Conservation (phyloP, 345 rosid species). For the Bretschneidera sinensis region DNA sequence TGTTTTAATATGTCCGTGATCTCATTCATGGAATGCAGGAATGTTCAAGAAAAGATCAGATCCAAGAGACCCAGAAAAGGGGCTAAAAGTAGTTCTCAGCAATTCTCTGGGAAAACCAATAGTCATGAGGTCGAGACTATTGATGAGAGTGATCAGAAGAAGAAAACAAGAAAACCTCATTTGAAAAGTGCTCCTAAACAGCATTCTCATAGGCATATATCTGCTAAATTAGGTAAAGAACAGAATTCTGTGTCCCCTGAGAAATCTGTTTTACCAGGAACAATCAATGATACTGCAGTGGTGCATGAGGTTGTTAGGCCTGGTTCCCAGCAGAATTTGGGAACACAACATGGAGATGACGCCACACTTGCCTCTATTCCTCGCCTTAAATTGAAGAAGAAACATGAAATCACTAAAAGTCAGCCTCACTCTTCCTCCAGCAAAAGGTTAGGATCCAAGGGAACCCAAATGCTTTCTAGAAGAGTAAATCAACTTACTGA, state of each 20-base stretch:
- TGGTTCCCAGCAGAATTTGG: not conserved
- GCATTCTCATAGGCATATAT: not conserved
- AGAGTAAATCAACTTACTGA: not conserved
- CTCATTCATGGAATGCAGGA: conserved; percentile 20
- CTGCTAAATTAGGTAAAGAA: conserved; percentile 8
- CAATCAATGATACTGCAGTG: conserved; percentile 7
- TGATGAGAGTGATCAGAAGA: conserved; percentile 1
- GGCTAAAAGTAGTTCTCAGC: conserved; percentile 11
- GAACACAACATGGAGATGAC: conserved; percentile 17
- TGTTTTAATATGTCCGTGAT: conserved; percentile 5
- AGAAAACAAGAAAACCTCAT: conserved; percentile 1
- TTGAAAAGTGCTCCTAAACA: conserved; percentile 5
- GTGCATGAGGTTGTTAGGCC: conserved; percentile 7
- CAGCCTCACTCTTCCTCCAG: too few species aligned
- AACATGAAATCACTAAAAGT: too few species aligned
- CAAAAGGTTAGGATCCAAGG: too few species aligned
- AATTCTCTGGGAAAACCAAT: conserved; percentile 5
- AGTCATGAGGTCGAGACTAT: conserved; percentile 11
- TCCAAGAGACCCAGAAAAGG: conserved; percentile 9
- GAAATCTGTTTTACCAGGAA: conserved; percentile 4
- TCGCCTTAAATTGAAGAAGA: conserved; percentile 17
- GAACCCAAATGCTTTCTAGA: too few species aligned
- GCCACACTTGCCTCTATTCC: conserved; percentile 18
- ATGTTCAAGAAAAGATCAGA: conserved; percentile 18
- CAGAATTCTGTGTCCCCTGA: conserved; percentile 2